A percentile compares a stretch with the other conserved stretches of the same genome.
These are phyloP conservation scores for Bromus sterilis DNA, from an alignment of 176 grass and related monocot species.

Conservation along the genomic window DNA sequence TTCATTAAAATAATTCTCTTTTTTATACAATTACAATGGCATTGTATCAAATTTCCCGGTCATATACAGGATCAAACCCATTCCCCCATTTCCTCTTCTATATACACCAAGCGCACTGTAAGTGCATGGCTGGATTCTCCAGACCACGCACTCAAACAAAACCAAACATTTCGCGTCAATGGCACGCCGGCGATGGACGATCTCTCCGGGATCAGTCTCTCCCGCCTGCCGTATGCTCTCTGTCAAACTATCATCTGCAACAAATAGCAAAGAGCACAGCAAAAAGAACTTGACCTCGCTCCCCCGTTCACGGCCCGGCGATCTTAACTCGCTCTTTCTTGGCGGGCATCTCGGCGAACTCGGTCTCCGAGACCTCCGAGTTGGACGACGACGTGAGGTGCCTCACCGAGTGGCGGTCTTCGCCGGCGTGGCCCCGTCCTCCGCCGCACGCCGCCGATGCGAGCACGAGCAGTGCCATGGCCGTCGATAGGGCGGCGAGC, in stretches of 20 bases:
- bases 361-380: slow-evolving; percentile 38
- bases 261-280: background rate
- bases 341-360: slow-evolving; percentile 31
- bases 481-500: slow-evolving; percentile 34
- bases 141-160: background rate
- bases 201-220: slow-evolving; percentile 43
- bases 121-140: slow-evolving; percentile 36
- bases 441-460: background rate
- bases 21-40: background rate
- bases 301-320: background rate
- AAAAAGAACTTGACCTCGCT: background rate
- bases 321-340: slow-evolving; percentile 26
- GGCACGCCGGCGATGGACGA: slow-evolving; percentile 31
- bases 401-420: slow-evolving; percentile 38
- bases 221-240: slow-evolving; percentile 8
- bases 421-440: background rate
- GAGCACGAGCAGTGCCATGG: slow-evolving; percentile 31
- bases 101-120: background rate
- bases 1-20: too few relatives aligned
- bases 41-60: background rate
- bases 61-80: slow-evolving; percentile 7
- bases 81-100: background rate
- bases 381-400: slow-evolving; percentile 45
- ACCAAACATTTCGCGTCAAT: slow-evolving; percentile 1
- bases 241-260: background rate